Percentiles rank a stretch among this genome's conserved stretches.
Conservation (phyloP, 768 basidiomycete genomes). For the Leucogyrophana mollusca region DNA sequence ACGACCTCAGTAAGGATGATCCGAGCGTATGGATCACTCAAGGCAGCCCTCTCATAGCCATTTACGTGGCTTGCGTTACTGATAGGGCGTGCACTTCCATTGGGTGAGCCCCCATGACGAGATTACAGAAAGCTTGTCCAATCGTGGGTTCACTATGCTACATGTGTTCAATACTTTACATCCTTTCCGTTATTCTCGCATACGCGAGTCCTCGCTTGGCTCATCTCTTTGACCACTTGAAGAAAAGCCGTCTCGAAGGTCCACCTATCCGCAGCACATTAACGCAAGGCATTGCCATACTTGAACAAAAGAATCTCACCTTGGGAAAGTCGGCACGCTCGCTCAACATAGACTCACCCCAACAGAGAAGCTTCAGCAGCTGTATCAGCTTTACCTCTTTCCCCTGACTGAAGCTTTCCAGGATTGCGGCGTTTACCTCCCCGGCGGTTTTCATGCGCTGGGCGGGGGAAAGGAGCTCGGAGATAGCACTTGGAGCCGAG, state of each 20-base stretch:
- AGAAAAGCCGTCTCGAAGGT: slow-evolving; percentile 24
- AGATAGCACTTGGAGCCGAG: slow-evolving; percentile 55
- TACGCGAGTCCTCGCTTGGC: slow-evolving; percentile 9
- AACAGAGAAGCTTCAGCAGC: slow-evolving; percentile 78
- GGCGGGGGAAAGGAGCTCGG: slow-evolving; percentile 77
- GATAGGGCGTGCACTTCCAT: no score
- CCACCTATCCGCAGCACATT: slow-evolving; percentile 28
- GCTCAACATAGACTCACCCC: slow-evolving; percentile 81
- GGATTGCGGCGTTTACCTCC: slow-evolving; percentile 93
- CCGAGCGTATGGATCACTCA: no score
- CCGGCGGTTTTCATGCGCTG: slow-evolving; percentile 94
- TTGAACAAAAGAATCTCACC: slow-evolving; percentile 39
- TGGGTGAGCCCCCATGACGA: no score
- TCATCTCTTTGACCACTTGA: slow-evolving; percentile 13
- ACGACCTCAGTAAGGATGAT: no score
- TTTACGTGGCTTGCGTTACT: no score
- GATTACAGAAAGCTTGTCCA: no score
- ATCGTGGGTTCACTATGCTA: no score
- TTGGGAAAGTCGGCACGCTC: slow-evolving; percentile 81
- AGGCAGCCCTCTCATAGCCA: no score
- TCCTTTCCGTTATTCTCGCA: slow-evolving; percentile 20
- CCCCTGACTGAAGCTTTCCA: slow-evolving; percentile 89
- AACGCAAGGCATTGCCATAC: slow-evolving; percentile 21
- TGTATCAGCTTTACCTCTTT: slow-evolving; percentile 88
- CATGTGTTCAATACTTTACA: no score